phyloP scores from a whole-genome alignment of 129 eudicot species.

The Chrysanthemum seticuspe region DNA sequence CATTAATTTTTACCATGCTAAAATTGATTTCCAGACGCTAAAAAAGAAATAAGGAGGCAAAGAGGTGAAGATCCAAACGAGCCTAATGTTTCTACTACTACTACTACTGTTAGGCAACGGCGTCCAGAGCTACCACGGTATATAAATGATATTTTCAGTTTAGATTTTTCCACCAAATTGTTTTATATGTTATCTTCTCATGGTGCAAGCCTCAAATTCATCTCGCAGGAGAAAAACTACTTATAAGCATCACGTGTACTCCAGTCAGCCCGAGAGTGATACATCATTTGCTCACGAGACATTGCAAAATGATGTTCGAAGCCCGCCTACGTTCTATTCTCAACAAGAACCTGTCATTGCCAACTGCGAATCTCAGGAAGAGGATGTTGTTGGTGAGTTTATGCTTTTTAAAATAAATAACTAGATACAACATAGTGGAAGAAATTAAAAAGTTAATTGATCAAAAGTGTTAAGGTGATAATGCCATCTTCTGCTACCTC shows the following conservation, averaged over 20 bases:
- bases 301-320: slow-evolving; percentile 29
- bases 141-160: slow-evolving; percentile 22
- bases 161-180: slow-evolving; percentile 4
- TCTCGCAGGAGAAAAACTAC: slow-evolving; percentile 51
- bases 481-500: no score
- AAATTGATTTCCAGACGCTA: slow-evolving; percentile 42
- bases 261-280: slow-evolving; percentile 40
- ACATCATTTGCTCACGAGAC: slow-evolving; percentile 51
- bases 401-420: slow-evolving; percentile 12
- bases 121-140: slow-evolving; percentile 74
- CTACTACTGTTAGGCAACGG: slow-evolving; percentile 38
- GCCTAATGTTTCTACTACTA: slow-evolving; percentile 23
- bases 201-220: slow-evolving; percentile 5
- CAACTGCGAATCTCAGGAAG: slow-evolving; percentile 30
- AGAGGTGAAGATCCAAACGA: slow-evolving; percentile 37
- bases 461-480: not conserved
- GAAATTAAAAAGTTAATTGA: not conserved
- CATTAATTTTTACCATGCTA: slow-evolving; percentile 9
- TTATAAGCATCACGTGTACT: slow-evolving; percentile 44
- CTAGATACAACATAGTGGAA: not conserved
- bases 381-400: slow-evolving; percentile 50
- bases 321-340: slow-evolving; percentile 28
- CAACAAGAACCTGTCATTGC: slow-evolving; percentile 32
- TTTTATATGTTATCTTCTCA: not conserved
- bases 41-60: slow-evolving; percentile 59